Conservation (phyloP, 2,329 filamentous ascomycete genomes). For the Microcyclospora tardicrescens region DNA sequence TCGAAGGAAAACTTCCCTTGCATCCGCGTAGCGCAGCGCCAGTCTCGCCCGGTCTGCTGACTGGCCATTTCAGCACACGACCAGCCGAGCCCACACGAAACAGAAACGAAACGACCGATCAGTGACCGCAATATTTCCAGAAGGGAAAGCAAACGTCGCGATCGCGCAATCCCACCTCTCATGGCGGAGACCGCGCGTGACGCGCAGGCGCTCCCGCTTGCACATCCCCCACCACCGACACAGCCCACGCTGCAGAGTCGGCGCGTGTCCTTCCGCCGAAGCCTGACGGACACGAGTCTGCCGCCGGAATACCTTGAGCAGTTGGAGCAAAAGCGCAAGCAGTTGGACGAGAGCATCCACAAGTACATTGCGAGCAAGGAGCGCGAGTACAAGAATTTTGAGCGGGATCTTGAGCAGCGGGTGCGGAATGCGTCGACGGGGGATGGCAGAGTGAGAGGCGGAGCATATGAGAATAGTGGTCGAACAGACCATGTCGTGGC, state of each 20-base stretch:
- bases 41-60: no score
- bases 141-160: no score
- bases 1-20: no score
- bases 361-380: slow-evolving; percentile 27
- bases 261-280: slow-evolving; percentile 8
- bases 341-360: slow-evolving; percentile 26
- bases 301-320: slow-evolving; percentile 19
- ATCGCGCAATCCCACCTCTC: no score
- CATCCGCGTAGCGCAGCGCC: no score
- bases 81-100: no score
- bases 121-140: no score
- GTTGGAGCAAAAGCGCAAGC: slow-evolving; percentile 24
- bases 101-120: no score
- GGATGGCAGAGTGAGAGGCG: background rate
- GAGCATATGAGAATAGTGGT: background rate
- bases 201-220: no score
- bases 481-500: background rate
- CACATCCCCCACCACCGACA: no score
- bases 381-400: slow-evolving; percentile 23
- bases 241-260: background rate
- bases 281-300: slow-evolving; percentile 11
- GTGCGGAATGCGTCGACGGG: slow-evolving; percentile 1
- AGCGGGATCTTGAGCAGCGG: slow-evolving; percentile 20
- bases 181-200: no score
- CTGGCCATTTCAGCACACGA: no score